Base-by-base conservation (phyloP, 2,329 filamentous ascomycete species). In the Reticulascus tulasneorum region DNA sequence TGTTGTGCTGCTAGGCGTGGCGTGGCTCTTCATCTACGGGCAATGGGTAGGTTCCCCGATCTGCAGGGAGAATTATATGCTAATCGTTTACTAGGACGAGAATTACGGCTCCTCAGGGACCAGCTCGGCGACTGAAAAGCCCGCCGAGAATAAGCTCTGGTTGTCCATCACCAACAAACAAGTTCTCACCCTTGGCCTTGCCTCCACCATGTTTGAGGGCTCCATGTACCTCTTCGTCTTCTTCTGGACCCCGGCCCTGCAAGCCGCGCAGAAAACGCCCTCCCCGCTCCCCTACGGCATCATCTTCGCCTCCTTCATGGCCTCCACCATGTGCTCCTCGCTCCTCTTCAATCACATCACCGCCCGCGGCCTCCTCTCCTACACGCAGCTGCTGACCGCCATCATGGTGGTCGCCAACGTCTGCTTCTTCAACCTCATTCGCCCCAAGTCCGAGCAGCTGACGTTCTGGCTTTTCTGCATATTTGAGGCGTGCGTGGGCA, bases 171-270 rank as follows among this genome's bases (percentile, higher is more conserved):
- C 52, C 46, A 66, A 75, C 47, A 66, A 63, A 25, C 63, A 64
- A 11, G 67, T 77, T 32, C 54, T 75, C 16, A 61, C 68, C 7
- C 60, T 78, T 9, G 67, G 66, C 4, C 51, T 76, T 11, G 64
- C 68, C 6, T 73, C 71, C 3, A 75, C 71, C 33, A 64, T 76
- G 47, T 78, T 78, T 48, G 74, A 79, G 53, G 73, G 73, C 11
- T 71, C 69, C 12, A 73, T 78, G 60, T 78, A 77, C 51, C 63
- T 79, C 16, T 78, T 77, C 52, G 72, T 79, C 33, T 77, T 78
- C 50, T 75, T 77, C 57, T 78, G 74, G 67, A 66, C 71, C 3
- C 71, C 74, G 1, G 69, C 71, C 4, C 55, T 78, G 28, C 64
- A 58, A 34, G 55, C 61, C 4, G 54, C 58, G 2, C 53, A 55